Percentiles rank a stretch among this genome's conserved stretches.
Conservation (phyloP, 768 basidiomycete genomes). For the Xerocomellus chrysenteron region DNA sequence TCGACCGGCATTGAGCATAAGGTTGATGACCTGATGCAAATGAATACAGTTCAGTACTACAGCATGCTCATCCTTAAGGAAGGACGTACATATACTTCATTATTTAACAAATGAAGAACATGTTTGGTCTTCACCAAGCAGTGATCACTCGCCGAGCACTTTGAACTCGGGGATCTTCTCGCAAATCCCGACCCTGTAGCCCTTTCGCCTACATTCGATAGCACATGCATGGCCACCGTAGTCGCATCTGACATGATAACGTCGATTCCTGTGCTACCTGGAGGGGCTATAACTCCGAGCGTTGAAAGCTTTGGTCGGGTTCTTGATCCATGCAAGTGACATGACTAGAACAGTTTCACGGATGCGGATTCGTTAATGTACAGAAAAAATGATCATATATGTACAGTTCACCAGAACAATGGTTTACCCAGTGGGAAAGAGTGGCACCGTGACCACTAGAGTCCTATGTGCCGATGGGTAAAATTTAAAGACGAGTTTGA, state of each 20-base stretch:
- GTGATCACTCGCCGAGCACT: slow-evolving; percentile 12
- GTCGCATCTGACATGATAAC: slow-evolving; percentile 19
- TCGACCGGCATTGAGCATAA: slow-evolving; percentile 23
- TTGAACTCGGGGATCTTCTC: slow-evolving; percentile 19
- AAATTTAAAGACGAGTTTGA: neutral
- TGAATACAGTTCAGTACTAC: neutral
- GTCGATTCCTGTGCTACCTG: neutral
- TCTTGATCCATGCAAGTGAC: neutral
- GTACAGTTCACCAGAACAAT: neutral
- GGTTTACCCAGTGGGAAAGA: neutral
- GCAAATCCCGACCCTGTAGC: slow-evolving; percentile 20
- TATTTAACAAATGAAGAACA: slow-evolving; percentile 9
- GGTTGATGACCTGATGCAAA: slow-evolving; percentile 14
- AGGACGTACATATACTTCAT: slow-evolving; percentile 16
- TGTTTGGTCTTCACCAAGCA: neutral
- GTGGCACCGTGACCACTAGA: neutral
- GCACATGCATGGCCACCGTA: neutral
- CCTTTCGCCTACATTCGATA: slow-evolving; percentile 8
- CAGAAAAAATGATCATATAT: neutral
- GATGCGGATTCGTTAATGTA: neutral
- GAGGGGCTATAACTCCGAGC: neutral
- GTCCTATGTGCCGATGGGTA: neutral
- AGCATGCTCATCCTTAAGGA: neutral
- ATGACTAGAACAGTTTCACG: neutral
- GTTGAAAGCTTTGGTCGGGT: neutral